Conservation (phyloP, 768 basidiomycete genomes). For the Lanmaoa pseudosensibilis region DNA sequence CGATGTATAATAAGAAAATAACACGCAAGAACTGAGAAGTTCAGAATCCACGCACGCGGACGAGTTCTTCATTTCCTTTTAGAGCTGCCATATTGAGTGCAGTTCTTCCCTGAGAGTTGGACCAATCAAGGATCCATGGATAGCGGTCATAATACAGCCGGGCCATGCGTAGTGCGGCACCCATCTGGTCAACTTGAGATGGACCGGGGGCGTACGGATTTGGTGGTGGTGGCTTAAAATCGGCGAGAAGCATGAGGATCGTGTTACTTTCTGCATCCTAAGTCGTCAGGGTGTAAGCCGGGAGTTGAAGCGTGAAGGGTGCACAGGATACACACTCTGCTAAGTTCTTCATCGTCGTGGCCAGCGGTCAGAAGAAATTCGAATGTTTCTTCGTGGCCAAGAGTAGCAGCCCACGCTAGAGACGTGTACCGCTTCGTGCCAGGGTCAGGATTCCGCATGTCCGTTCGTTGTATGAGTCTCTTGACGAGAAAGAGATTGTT, state of each 20-base stretch:
- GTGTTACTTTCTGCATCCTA: constrained; percentile 94
- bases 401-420: constrained; percentile 86
- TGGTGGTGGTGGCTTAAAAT: constrained; percentile 56
- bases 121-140: constrained; percentile 88
- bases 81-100: constrained; percentile 85
- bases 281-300: constrained; percentile 17
- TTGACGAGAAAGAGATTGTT: constrained; percentile 93
- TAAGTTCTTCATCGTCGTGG: constrained; percentile 92
- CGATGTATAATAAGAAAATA: constrained; percentile 16
- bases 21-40: constrained; percentile 6
- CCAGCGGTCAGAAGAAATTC: constrained; percentile 84
- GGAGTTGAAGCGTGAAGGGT: constrained; percentile 4
- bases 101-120: constrained; percentile 86
- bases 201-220: constrained; percentile 48
- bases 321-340: constrained; percentile 58
- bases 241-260: constrained; percentile 90
- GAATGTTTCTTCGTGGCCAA: constrained; percentile 90
- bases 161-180: constrained; percentile 83
- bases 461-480: constrained; percentile 80
- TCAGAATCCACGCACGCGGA: constrained; percentile 56
- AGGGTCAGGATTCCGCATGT: constrained; percentile 89
- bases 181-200: constrained; percentile 60
- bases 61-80: constrained; percentile 88
- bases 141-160: constrained; percentile 84
- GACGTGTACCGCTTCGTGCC: constrained; percentile 77